These are phyloP conservation scores for Platanthera guangdongensis DNA, from an alignment of 106 monocot genomes.

Conservation along the genomic window DNA sequence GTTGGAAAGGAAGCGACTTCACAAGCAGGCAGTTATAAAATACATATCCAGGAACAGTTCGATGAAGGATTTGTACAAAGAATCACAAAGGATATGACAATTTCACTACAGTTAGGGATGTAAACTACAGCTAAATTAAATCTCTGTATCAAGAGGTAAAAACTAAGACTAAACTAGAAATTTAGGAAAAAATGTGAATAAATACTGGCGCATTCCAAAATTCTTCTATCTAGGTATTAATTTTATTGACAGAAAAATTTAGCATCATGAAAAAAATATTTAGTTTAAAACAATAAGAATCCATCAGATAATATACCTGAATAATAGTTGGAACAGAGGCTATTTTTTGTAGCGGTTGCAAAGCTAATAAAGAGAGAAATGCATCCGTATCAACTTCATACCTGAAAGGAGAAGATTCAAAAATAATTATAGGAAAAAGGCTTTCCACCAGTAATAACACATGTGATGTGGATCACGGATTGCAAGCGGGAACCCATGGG, in stretches of 20 bases:
- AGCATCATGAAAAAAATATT: conserved; percentile 3
- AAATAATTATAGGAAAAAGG: not conserved
- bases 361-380: conserved; percentile 86
- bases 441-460: not conserved
- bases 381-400: conserved; percentile 98
- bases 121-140: not conserved
- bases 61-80: too few species aligned
- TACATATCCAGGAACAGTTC: too few species aligned
- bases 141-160: not conserved
- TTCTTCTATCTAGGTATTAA: not conserved
- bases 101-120: too few species aligned
- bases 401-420: conserved; percentile 30
- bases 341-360: conserved; percentile 81
- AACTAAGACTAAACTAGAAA: not conserved
- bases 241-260: not conserved
- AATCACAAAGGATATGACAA: too few species aligned
- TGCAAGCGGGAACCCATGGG: too few species aligned
- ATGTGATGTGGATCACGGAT: not conserved
- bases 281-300: not conserved
- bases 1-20: too few species aligned
- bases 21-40: too few species aligned
- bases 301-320: conserved; percentile 49
- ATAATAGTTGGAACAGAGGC: conserved; percentile 69
- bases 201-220: not conserved
- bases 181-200: not conserved